Evolutionary conservation across 1,139 yeast species (phyloP).

Genomic region (Meyerozyma sp.): DNA sequence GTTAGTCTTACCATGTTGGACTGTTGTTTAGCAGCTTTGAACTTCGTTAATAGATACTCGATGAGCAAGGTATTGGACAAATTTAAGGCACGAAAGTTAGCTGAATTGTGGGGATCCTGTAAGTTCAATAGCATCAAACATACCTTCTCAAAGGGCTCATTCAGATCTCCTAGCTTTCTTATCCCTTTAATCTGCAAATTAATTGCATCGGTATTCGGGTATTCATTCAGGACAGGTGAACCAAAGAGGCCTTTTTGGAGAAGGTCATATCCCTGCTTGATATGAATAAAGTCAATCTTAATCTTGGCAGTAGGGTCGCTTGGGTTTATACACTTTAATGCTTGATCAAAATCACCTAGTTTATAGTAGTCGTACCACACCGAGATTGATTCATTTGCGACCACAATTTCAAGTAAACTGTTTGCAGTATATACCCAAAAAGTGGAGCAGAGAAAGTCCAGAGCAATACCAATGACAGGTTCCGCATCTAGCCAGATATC

Average conservation of each 20-base stretch:
- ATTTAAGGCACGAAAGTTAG: slow-evolving; percentile 12
- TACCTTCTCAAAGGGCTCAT: slow-evolving; percentile 67
- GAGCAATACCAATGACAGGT: slow-evolving; percentile 1
- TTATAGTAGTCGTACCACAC: slow-evolving; percentile 73
- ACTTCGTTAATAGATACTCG: slow-evolving; percentile 52
- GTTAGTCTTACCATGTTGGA: slow-evolving; percentile 47
- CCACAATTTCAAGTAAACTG: slow-evolving; percentile 59
- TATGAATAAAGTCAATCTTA: slow-evolving; percentile 50
- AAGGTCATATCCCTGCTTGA: slow-evolving; percentile 59
- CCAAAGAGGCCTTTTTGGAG: slow-evolving; percentile 43
- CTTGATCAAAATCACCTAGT: slow-evolving; percentile 61
- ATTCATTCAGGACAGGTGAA: slow-evolving; percentile 4
- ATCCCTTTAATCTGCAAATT: slow-evolving; percentile 52
- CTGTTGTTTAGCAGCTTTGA: slow-evolving; percentile 32
- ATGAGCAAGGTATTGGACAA: slow-evolving; percentile 36
- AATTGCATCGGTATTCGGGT: slow-evolving; percentile 9
- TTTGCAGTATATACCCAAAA: slow-evolving; percentile 17
- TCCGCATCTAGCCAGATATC: background rate
- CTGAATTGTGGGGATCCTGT: slow-evolving; percentile 7
- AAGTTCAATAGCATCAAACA: slow-evolving; percentile 57
- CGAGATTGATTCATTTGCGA: slow-evolving; percentile 63
- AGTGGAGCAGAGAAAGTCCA: slow-evolving; percentile 11
- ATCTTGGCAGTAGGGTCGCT: slow-evolving; percentile 19
- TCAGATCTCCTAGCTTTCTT: slow-evolving; percentile 52
- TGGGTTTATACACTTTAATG: slow-evolving; percentile 44